phyloP scores from a whole-genome alignment of 2,329 filamentous ascomycete species.

The Aureobasidium sp. region DNA sequence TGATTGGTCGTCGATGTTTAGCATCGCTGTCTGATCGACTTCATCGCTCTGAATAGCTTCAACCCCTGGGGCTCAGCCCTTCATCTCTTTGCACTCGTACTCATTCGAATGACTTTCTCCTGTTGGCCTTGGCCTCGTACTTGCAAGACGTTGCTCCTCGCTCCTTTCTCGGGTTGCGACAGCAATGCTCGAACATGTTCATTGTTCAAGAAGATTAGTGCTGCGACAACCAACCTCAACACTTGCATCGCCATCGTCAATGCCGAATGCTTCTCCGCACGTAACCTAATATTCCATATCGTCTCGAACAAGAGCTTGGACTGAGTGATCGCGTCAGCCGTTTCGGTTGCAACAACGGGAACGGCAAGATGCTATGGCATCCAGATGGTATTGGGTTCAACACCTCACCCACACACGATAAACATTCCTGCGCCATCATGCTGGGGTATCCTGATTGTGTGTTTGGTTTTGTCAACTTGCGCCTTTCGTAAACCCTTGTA shows the following conservation, averaged over 20 bases:
- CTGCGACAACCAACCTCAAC: not conserved
- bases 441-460: not conserved
- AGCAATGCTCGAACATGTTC: not conserved
- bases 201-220: not conserved
- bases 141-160: not conserved
- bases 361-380: not conserved
- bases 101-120: not conserved
- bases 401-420: not conserved
- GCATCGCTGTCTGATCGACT: constrained; percentile 2
- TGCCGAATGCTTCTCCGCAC: not conserved
- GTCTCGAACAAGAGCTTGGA: not conserved
- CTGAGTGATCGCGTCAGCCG: not conserved
- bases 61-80: not conserved
- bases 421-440: not conserved
- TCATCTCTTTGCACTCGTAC: constrained; percentile 2
- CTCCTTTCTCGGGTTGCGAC: not conserved
- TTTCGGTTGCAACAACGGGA: not conserved
- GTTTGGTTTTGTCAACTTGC: not conserved
- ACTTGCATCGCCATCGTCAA: not conserved
- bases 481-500: too few species aligned
- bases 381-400: not conserved
- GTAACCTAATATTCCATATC: not conserved
- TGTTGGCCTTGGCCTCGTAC: not conserved
- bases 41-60: not conserved
- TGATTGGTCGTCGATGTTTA: not conserved